These are phyloP conservation scores for Dendrothele bispora DNA, from an alignment of 768 basidiomycete genomes.

Conservation along the genomic window DNA sequence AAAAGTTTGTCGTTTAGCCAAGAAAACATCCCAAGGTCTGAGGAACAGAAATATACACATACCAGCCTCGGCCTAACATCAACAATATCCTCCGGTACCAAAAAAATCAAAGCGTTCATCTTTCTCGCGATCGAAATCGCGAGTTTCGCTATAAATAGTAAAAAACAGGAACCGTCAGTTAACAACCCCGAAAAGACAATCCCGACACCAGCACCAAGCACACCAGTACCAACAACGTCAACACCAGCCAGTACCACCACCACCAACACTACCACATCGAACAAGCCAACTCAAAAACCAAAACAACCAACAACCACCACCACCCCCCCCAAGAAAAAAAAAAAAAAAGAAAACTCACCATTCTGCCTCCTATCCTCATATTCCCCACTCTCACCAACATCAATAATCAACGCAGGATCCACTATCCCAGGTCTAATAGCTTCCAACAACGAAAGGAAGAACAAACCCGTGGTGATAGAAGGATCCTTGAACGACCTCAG, in stretches of 20 bases:
- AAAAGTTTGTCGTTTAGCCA: not conserved
- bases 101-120: conserved; percentile 93
- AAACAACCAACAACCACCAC: no score
- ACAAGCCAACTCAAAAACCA: no score
- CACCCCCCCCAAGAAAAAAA: no score
- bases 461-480: conserved; percentile 81
- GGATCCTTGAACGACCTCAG: conserved; percentile 97
- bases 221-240: no score
- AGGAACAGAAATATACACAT: conserved; percentile 22
- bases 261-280: no score
- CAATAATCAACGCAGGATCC: conserved; percentile 77
- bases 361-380: conserved; percentile 93
- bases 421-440: conserved; percentile 93
- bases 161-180: conserved; percentile 7
- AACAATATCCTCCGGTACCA: conserved; percentile 96
- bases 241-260: no score
- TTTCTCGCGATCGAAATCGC: conserved; percentile 99
- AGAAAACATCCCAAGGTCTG: not conserved
- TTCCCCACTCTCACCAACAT: conserved; percentile 56
- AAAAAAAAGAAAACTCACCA: conserved; percentile 61
- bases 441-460: conserved; percentile 92
- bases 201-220: no score
- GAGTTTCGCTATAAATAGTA: conserved; percentile 69
- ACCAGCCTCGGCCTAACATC: conserved; percentile 91
- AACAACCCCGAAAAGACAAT: no score